Evolutionary conservation across 495 filamentous ascomycete species (phyloP).

Genomic region (Tetracladium marchalianum): DNA sequence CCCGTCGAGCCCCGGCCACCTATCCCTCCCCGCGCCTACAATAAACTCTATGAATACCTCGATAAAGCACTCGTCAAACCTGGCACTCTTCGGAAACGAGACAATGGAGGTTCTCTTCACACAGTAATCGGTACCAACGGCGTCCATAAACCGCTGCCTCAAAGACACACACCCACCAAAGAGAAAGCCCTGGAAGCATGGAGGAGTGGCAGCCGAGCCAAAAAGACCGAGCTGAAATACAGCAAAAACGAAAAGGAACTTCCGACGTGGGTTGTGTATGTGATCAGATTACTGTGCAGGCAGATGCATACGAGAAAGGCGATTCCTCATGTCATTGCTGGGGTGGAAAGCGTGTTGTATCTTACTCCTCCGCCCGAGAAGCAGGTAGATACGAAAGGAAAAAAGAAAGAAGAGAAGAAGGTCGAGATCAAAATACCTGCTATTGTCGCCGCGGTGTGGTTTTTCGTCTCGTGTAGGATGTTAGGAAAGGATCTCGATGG

Average conservation of each 20-base stretch:
- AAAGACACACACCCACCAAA: constrained; percentile 11
- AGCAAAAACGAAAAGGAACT: constrained; percentile 19
- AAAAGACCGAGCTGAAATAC: constrained; percentile 29
- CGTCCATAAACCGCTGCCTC: neutral
- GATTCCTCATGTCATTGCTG: constrained; percentile 53
- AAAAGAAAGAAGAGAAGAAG: constrained; percentile 24
- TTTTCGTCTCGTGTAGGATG: constrained; percentile 43
- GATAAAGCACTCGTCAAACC: constrained; percentile 52
- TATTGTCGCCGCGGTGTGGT: constrained; percentile 58
- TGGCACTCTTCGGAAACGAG: constrained; percentile 8
- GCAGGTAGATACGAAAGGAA: neutral
- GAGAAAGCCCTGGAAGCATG: constrained; percentile 22
- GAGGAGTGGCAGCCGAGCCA: constrained; percentile 31
- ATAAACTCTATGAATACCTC: constrained; percentile 72
- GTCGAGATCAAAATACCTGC: constrained; percentile 34
- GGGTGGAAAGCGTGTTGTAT: constrained; percentile 46
- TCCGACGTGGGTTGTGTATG: constrained; percentile 57
- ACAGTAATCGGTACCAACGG: neutral
- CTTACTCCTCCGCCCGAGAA: neutral
- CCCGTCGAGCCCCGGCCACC: constrained; percentile 72
- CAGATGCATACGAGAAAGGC: constrained; percentile 34
- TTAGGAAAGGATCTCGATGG: constrained; percentile 26
- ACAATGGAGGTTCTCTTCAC: neutral
- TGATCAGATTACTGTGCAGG: constrained; percentile 52
- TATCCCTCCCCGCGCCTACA: constrained; percentile 73